Evolutionary conservation across 2,329 filamentous ascomycete genomes (phyloP).

Genomic region (Cyanodermella asteris): DNA sequence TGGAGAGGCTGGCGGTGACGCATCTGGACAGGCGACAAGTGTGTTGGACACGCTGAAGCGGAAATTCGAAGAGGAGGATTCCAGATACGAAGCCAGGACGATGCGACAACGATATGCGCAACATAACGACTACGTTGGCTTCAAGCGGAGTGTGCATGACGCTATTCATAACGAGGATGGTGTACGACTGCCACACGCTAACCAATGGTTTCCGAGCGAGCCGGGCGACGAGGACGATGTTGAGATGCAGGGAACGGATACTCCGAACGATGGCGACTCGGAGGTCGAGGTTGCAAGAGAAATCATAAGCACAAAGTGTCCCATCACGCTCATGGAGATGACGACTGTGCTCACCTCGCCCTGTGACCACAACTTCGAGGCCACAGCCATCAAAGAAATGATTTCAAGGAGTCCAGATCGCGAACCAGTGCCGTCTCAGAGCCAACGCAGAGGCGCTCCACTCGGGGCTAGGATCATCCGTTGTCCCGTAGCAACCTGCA

Average conservation of each 20-base stretch:
- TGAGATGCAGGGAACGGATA: slow-evolving; percentile 15
- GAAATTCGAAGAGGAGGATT: slow-evolving; percentile 14
- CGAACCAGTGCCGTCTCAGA: slow-evolving; percentile 1
- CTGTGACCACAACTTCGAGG: slow-evolving; percentile 28
- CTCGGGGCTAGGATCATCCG: no score
- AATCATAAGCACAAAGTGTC: slow-evolving; percentile 23
- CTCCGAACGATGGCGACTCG: slow-evolving; percentile 14
- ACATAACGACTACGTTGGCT: slow-evolving; percentile 38
- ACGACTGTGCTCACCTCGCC: slow-evolving; percentile 24
- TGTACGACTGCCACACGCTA: slow-evolving; percentile 30
- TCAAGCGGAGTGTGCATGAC: slow-evolving; percentile 40
- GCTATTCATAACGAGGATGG: slow-evolving; percentile 31
- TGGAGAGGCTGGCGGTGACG: slow-evolving; percentile 17
- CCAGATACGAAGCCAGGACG: slow-evolving; percentile 16
- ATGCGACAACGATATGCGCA: slow-evolving; percentile 30
- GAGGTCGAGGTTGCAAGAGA: slow-evolving; percentile 25
- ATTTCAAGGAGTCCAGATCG: slow-evolving; percentile 11
- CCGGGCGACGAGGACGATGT: slow-evolving; percentile 2
- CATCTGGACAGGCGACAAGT: slow-evolving; percentile 15
- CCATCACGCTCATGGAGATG: slow-evolving; percentile 24
- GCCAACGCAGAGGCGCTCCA: slow-evolving; percentile 4
- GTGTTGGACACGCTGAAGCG: no score
- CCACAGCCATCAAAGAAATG: slow-evolving; percentile 22
- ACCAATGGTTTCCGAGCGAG: slow-evolving; percentile 39
- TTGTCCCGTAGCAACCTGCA: no score